These are phyloP conservation scores for Prunus campanulata DNA, from an alignment of 306 rosid genomes.

Conservation along the genomic window DNA sequence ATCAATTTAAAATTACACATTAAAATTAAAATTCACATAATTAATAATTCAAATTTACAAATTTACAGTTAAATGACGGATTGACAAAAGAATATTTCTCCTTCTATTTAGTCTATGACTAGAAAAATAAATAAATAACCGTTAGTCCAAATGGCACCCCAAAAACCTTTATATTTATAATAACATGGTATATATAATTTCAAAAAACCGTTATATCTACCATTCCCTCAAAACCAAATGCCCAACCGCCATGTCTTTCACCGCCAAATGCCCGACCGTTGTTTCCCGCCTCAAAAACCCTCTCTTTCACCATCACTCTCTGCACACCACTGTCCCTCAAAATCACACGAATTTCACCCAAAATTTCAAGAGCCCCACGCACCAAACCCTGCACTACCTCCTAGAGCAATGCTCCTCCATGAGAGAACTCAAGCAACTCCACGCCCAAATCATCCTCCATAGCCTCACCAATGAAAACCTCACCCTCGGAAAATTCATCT, in stretches of 20 bases:
- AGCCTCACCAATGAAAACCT: constrained; percentile 38
- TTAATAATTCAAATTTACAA: neutral
- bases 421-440: constrained; percentile 49
- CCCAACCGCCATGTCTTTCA: constrained; percentile 25
- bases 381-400: constrained; percentile 55
- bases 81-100: neutral
- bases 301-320: constrained; percentile 16
- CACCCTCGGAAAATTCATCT: constrained; percentile 48
- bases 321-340: constrained; percentile 14
- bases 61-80: too few species aligned
- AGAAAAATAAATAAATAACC: too few species aligned
- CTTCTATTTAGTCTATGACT: too few species aligned
- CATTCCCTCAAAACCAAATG: constrained; percentile 9
- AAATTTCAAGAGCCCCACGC: constrained; percentile 41
- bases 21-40: neutral
- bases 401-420: constrained; percentile 56
- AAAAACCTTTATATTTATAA: too few species aligned
- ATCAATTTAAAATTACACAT: neutral
- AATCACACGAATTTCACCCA: constrained; percentile 16
- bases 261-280: constrained; percentile 29
- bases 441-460: constrained; percentile 62
- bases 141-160: neutral
- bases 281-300: constrained; percentile 38
- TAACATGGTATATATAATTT: neutral
- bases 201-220: neutral